These are phyloP conservation scores for Arachis monticola DNA, from an alignment of 331 rosid species.

Conservation along the genomic window DNA sequence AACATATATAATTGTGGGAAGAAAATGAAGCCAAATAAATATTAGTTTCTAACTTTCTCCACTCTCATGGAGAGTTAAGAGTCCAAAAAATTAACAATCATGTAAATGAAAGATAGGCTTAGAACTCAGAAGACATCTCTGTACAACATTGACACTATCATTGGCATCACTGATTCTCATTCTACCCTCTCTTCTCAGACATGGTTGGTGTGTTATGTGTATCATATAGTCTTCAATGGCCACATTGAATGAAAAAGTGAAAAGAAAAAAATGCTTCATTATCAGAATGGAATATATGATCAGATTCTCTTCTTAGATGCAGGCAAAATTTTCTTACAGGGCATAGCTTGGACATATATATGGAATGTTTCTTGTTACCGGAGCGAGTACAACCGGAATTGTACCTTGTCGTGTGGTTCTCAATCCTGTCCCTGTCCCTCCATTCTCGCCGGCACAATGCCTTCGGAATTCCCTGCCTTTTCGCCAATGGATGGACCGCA, in stretches of 20 bases:
- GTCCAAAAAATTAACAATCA: conserved; percentile 24
- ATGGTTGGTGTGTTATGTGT: conserved; percentile 25
- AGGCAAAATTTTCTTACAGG: conserved; percentile 33
- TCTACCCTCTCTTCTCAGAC: conserved; percentile 39
- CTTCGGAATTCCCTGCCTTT: conserved; percentile 50
- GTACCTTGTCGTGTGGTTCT: conserved; percentile 39
- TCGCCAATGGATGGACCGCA: conserved; percentile 56
- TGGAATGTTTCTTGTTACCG: conserved; percentile 48
- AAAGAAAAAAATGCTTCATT: conserved; percentile 36
- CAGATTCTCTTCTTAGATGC: conserved; percentile 47
- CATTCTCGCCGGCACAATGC: conserved; percentile 48
- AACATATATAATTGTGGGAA: too few species aligned
- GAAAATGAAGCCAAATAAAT: conserved; percentile 34
- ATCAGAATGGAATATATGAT: conserved; percentile 46
- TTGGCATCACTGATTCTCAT: conserved; percentile 32
- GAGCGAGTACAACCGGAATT: conserved; percentile 42
- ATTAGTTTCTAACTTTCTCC: conserved; percentile 9
- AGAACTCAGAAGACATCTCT: conserved; percentile 41
- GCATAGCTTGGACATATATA: conserved; percentile 49
- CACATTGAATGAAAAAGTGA: conserved; percentile 35
- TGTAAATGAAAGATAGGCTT: conserved; percentile 29
- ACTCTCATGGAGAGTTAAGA: conserved; percentile 22
- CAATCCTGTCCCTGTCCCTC: conserved; percentile 62
- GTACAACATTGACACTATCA: conserved; percentile 47
- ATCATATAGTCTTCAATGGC: conserved; percentile 40